These are phyloP conservation scores for Candida ponderosae DNA, from an alignment of 805 yeast genomes.

Conservation along the genomic window DNA sequence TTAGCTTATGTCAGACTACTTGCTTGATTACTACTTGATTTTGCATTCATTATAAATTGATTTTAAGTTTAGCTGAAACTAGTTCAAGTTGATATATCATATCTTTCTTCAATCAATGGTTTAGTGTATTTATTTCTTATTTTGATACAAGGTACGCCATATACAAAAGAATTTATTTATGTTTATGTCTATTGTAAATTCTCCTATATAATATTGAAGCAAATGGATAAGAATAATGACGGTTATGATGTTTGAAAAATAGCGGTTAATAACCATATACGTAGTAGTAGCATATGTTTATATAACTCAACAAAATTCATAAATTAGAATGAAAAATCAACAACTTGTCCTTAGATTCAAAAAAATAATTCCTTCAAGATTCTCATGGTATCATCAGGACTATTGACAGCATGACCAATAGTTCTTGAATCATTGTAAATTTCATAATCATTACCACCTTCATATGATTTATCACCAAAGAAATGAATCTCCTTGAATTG, in stretches of 20 bases:
- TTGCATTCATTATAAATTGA: too few species aligned
- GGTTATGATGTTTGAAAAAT: too few species aligned
- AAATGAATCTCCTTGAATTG: conserved; percentile 86
- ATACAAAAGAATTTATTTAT: background rate
- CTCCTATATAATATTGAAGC: too few species aligned
- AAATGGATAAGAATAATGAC: too few species aligned
- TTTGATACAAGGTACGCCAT: too few species aligned
- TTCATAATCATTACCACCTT: conserved; percentile 99
- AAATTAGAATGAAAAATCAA: background rate
- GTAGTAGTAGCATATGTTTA: too few species aligned
- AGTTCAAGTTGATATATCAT: background rate
- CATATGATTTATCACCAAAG: conserved; percentile 96
- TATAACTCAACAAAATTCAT: too few species aligned
- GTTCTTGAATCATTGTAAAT: conserved; percentile 90
- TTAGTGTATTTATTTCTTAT: too few species aligned
- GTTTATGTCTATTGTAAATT: background rate
- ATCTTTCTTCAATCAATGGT: too few species aligned
- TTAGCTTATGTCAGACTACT: conserved; percentile 84
- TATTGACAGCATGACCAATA: conserved; percentile 86
- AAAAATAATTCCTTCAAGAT: conserved; percentile 77
- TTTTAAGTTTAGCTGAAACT: background rate
- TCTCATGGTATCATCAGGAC: conserved; percentile 83
- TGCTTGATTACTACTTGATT: conserved; percentile 27
- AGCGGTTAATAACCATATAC: too few species aligned
- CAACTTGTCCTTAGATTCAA: conserved; percentile 3